Percentiles rank a stretch among this genome's conserved stretches.
These are phyloP conservation scores for Naganishia albida DNA, from an alignment of 1,284 basidiomycete genomes.

Conservation along the genomic window DNA sequence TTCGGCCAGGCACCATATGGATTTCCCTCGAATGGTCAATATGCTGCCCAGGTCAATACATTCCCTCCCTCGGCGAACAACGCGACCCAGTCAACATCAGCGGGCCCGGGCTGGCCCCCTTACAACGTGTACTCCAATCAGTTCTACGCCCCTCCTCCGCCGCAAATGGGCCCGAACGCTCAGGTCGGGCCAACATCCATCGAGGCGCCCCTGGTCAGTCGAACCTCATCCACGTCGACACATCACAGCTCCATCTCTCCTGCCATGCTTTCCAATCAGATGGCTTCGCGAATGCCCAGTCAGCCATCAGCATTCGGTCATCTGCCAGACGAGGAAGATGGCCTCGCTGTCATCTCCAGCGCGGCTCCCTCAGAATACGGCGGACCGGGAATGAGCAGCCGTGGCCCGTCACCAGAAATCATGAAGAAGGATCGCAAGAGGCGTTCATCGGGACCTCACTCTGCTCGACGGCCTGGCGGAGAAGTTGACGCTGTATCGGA, in stretches of 20 bases:
- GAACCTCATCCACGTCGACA: constrained; percentile 21
- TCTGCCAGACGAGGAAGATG: constrained; percentile 15
- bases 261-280: constrained; percentile 26
- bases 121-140: constrained; percentile 1
- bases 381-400: constrained; percentile 3
- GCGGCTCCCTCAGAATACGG: constrained; percentile 23
- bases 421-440: constrained; percentile 3
- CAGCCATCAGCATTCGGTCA: constrained; percentile 8
- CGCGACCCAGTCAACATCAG: not conserved
- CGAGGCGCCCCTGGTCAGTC: constrained; percentile 8
- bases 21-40: too few relatives aligned
- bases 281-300: constrained; percentile 14
- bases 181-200: not conserved
- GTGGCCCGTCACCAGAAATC: constrained; percentile 7
- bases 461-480: not conserved
- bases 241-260: constrained; percentile 30
- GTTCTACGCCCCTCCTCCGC: not conserved
- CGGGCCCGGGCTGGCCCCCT: not conserved
- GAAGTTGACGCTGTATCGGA: constrained; percentile 10
- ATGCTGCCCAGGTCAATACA: not conserved
- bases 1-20: not conserved
- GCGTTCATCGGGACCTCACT: not conserved
- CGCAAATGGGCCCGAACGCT: not conserved
- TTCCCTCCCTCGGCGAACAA: constrained; percentile 9
- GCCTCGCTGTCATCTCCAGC: constrained; percentile 11